A percentile compares a stretch with the other conserved stretches of the same genome.
phyloP scores from a whole-genome alignment of 805 yeast species.

The Saturnispora quitensis region DNA sequence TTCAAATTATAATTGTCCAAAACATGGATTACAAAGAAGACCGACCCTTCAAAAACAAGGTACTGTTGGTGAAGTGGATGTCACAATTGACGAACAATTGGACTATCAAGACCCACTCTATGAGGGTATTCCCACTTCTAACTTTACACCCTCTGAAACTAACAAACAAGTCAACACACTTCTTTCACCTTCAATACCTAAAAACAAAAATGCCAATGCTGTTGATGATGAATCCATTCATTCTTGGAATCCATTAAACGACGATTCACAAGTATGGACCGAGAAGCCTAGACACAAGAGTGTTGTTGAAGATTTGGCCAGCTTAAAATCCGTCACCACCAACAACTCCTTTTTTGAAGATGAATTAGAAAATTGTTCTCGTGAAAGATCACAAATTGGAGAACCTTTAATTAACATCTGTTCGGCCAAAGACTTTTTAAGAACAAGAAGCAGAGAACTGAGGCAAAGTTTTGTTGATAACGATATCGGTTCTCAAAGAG shows the following conservation, averaged over 20 bases:
- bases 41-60: slow-evolving; percentile 10
- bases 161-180: neutral
- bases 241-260: slow-evolving; percentile 10
- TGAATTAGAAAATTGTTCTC: slow-evolving; percentile 11
- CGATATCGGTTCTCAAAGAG: neutral
- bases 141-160: neutral
- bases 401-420: slow-evolving; percentile 18
- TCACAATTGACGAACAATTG: slow-evolving; percentile 11
- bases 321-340: slow-evolving; percentile 12
- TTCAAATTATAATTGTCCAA: slow-evolving; percentile 5
- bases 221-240: slow-evolving; percentile 10
- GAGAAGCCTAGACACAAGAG: slow-evolving; percentile 4
- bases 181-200: neutral
- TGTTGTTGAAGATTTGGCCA: slow-evolving; percentile 13
- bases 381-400: slow-evolving; percentile 2
- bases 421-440: slow-evolving; percentile 21
- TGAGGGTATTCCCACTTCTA: neutral
- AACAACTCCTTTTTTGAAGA: slow-evolving; percentile 19
- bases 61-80: slow-evolving; percentile 10
- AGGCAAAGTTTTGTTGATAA: slow-evolving; percentile 10
- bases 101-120: neutral
- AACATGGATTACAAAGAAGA: slow-evolving; percentile 8
- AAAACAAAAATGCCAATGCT: neutral
- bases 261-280: neutral
- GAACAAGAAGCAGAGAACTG: slow-evolving; percentile 16